Percentiles rank a stretch among this genome's conserved stretches.
These are phyloP conservation scores for Candida railenensis DNA, from an alignment of 805 yeast genomes.

Conservation along the genomic window DNA sequence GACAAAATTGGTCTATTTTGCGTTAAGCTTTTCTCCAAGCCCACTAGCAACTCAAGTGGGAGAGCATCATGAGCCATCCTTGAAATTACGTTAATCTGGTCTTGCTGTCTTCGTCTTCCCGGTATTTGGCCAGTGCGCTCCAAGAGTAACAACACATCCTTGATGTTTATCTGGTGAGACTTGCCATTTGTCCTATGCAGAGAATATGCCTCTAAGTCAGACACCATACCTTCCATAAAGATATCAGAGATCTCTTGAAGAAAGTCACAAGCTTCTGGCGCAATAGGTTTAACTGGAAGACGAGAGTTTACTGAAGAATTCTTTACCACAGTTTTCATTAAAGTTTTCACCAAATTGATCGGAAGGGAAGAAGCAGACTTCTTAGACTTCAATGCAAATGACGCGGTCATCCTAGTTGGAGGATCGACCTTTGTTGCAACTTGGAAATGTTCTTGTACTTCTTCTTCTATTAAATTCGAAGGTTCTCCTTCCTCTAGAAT, in stretches of 20 bases:
- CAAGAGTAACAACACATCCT: slow-evolving; percentile 34
- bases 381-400: neutral
- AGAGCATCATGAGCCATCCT: slow-evolving; percentile 32
- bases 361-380: slow-evolving; percentile 1
- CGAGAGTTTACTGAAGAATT: neutral
- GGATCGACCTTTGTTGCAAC: neutral
- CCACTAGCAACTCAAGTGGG: slow-evolving; percentile 35
- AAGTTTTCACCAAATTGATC: neutral
- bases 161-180: slow-evolving; percentile 23
- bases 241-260: slow-evolving; percentile 29
- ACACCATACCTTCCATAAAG: slow-evolving; percentile 28
- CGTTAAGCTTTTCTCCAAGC: slow-evolving; percentile 28
- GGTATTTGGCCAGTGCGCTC: slow-evolving; percentile 27
- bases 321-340: slow-evolving; percentile 3
- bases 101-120: neutral
- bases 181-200: slow-evolving; percentile 23
- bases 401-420: neutral
- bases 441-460: neutral
- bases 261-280: slow-evolving; percentile 14
- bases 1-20: neutral
- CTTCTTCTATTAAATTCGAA: neutral
- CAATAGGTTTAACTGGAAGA: slow-evolving; percentile 2
- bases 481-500: neutral
- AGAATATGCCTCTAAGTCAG: slow-evolving; percentile 36
- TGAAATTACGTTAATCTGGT: slow-evolving; percentile 22